Evolutionary conservation across 257 asterid genomes (phyloP), one percentile per base, ranked within the genome.

Genomic region (Jaltomata sinuosa): DNA sequence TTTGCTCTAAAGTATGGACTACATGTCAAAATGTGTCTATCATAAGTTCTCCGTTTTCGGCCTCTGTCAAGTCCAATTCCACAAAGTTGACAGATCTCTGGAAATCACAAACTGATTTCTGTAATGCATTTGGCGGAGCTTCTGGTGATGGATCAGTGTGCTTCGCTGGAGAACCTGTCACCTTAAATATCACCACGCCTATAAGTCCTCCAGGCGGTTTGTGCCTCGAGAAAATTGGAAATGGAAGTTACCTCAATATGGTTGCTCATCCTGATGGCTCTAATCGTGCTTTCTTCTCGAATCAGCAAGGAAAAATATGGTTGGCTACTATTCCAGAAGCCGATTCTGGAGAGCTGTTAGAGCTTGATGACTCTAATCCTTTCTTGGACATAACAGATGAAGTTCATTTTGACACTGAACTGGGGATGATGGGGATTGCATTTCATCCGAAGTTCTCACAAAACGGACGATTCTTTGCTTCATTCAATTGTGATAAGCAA

Each of bases 251-350:
- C 84, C 92, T 96, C 2, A 92, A 91, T 88, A 91, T 94, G 98
- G 97, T 80, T 74, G 84, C 91, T 80, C 99, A 96, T 85, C 98
- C 99, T 2, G 96, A 96, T 83, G 98, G 99, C 79, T 96, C 98
- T 16, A 87, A 55, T 86, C 95, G 95, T 1, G 99, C 96, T 42
- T 93, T 96, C 82, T 93, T 96, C 89, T 88, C 98, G 0, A 93
- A 92, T 87, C 99, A 96, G 87, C 91, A 90, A 47, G 98, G 99
- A 32, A 89, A 89, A 89, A 93, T 93, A 81, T 94, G 94, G 95
- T 45, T 96, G 86, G 98, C 94, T 0, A 92, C 93, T 2, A 85
- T 96, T 76, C 99, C 98, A 10, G 45, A 85, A 31, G 86, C 87
- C 76, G 94, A 91, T 8, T 92, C 97, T 0, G 99, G 97, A n/a